These are phyloP conservation scores for Geotrichum carabidarum DNA, from an alignment of 1,139 yeast genomes.

Conservation along the genomic window DNA sequence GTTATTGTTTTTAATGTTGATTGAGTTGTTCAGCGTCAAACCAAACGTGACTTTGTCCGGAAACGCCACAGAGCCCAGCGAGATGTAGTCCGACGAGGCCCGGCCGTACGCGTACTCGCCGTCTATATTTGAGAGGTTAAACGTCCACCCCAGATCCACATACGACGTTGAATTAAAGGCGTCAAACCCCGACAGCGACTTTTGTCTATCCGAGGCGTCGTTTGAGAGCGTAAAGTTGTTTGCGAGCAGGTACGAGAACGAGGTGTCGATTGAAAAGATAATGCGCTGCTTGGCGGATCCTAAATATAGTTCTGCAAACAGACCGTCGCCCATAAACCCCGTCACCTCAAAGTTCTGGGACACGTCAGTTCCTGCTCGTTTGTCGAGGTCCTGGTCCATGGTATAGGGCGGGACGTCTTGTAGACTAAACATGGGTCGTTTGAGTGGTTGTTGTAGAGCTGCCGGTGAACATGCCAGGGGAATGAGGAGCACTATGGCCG, in stretches of 20 bases:
- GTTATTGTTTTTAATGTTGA: conserved; percentile 9
- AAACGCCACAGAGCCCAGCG: conserved; percentile 10
- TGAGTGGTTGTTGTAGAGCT: not conserved
- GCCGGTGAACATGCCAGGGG: not conserved
- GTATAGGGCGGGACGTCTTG: too few species aligned
- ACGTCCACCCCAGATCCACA: not conserved
- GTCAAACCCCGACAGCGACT: conserved; percentile 19
- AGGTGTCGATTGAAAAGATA: conserved; percentile 14
- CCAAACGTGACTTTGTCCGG: conserved; percentile 23
- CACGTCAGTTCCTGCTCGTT: not conserved
- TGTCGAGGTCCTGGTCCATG: not conserved
- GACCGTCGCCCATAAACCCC: conserved; percentile 15
- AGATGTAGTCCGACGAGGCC: conserved; percentile 22
- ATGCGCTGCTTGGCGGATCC: conserved; percentile 11
- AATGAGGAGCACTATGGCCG: not conserved
- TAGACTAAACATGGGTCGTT: not conserved
- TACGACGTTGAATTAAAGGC: conserved; percentile 20
- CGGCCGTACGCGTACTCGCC: conserved; percentile 22
- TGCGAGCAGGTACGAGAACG: conserved; percentile 9
- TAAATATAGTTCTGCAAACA: conserved; percentile 5
- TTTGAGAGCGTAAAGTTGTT: conserved; percentile 7
- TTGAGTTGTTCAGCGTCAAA: conserved; percentile 20
- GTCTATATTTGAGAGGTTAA: conserved; percentile 21
- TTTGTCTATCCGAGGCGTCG: conserved; percentile 1
- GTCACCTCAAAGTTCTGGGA: conserved; percentile 1